Evolutionary conservation across 352 stramenopile genomes (phyloP).

Genomic region (Globisporangium nunn): DNA sequence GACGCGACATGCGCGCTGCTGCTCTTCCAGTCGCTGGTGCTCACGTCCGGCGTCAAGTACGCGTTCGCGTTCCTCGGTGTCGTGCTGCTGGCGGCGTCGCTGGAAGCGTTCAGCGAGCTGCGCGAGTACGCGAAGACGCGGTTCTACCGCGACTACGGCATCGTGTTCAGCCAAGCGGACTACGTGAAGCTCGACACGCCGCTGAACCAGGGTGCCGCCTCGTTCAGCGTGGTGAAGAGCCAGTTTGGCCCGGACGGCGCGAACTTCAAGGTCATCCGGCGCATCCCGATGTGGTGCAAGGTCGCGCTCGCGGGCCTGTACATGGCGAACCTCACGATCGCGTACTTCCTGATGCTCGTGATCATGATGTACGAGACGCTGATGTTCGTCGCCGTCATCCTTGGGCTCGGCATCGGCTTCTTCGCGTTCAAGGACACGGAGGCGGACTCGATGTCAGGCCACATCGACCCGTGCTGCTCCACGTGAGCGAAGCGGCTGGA

Average conservation of each 20-base stretch:
- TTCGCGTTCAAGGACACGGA: constrained; percentile 82
- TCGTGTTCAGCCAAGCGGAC: constrained; percentile 51
- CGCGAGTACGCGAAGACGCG: constrained; percentile 35
- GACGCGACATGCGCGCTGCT: constrained; percentile 58
- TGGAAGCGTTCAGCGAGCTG: constrained; percentile 57
- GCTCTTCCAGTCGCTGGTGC: constrained; percentile 76
- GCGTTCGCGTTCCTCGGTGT: constrained; percentile 67
- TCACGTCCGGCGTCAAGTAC: constrained; percentile 63
- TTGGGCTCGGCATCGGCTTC: constrained; percentile 68
- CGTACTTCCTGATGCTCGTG: constrained; percentile 82
- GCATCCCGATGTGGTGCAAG: constrained; percentile 63
- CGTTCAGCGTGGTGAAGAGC: constrained; percentile 18
- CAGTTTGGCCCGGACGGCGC: constrained; percentile 13
- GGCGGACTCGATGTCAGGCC: constrained; percentile 51
- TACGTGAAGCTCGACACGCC: constrained; percentile 47
- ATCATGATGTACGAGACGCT: constrained; percentile 83
- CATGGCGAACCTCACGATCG: constrained; percentile 69
- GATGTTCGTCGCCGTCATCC: constrained; percentile 72
- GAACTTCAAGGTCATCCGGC: constrained; percentile 38
- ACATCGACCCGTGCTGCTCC: constrained; percentile 74
- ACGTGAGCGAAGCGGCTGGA: constrained; percentile 23
- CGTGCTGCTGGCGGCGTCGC: constrained; percentile 53
- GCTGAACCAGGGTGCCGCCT: constrained; percentile 1
- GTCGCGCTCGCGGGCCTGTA: constrained; percentile 52
- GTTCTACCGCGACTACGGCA: constrained; percentile 46